A percentile compares a stretch with the other conserved stretches of the same genome.
These are phyloP conservation scores for Dendrobium huoshanense DNA, from an alignment of 106 monocot genomes.

Conservation along the genomic window DNA sequence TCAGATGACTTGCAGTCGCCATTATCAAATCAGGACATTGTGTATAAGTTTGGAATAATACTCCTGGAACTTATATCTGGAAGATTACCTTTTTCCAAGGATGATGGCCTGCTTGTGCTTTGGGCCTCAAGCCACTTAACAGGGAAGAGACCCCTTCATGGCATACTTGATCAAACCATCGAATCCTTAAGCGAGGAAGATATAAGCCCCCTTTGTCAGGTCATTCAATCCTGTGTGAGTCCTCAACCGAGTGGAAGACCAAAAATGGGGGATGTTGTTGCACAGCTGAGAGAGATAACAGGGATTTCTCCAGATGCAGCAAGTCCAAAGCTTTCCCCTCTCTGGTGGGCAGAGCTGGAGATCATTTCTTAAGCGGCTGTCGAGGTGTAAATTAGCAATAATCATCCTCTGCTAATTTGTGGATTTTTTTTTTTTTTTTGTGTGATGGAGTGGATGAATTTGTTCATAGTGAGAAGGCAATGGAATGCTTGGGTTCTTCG, in stretches of 20 bases:
- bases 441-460: background rate
- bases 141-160: slow-evolving; percentile 29
- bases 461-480: background rate
- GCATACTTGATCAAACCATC: slow-evolving; percentile 36
- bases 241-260: slow-evolving; percentile 19
- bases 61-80: slow-evolving; percentile 55
- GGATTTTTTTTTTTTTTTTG: background rate
- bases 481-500: background rate
- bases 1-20: background rate
- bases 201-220: slow-evolving; percentile 22
- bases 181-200: slow-evolving; percentile 22
- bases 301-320: slow-evolving; percentile 21
- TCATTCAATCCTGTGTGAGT: slow-evolving; percentile 26
- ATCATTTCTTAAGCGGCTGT: slow-evolving; percentile 20
- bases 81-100: slow-evolving; percentile 38
- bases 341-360: slow-evolving; percentile 68
- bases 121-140: slow-evolving; percentile 59
- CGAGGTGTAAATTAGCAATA: background rate
- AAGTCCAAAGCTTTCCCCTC: slow-evolving; percentile 28
- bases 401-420: background rate
- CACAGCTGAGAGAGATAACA: slow-evolving; percentile 29
- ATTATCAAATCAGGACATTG: slow-evolving; percentile 10
- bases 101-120: slow-evolving; percentile 44
- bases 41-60: slow-evolving; percentile 54
- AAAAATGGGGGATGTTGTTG: slow-evolving; percentile 21